A percentile compares a stretch with the other conserved stretches of the same genome.
Evolutionary conservation across 352 stramenopile species (phyloP).

Genomic region (Phytophthora brassicae): DNA sequence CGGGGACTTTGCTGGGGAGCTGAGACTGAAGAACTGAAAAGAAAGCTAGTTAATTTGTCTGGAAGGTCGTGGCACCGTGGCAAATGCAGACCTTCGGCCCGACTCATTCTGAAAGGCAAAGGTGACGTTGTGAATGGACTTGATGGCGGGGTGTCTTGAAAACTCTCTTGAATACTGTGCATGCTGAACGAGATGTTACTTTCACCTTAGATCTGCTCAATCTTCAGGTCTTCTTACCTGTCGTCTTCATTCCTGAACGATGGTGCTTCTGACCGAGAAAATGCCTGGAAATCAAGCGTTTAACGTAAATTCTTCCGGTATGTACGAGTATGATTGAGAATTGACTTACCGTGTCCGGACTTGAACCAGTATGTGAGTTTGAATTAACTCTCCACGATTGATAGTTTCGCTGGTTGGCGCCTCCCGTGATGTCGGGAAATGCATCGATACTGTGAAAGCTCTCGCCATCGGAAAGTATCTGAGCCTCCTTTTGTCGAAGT

Average conservation of each 20-base stretch:
- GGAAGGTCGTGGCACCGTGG: not conserved
- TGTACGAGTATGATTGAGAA: not conserved
- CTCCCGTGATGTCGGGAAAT: not conserved
- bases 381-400: slow-evolving; percentile 12
- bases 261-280: slow-evolving; percentile 1
- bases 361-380: slow-evolving; percentile 1
- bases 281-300: slow-evolving; percentile 7
- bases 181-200: slow-evolving; percentile 10
- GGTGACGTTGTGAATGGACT: slow-evolving; percentile 20
- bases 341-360: slow-evolving; percentile 15
- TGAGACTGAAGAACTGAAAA: slow-evolving; percentile 33
- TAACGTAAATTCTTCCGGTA: not conserved
- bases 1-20: slow-evolving; percentile 9
- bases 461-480: slow-evolving; percentile 1
- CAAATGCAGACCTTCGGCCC: slow-evolving; percentile 27
- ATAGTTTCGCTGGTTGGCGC: slow-evolving; percentile 1
- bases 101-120: slow-evolving; percentile 37
- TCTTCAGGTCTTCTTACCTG: slow-evolving; percentile 13
- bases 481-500: not conserved
- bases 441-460: not conserved
- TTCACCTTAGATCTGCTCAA: not conserved
- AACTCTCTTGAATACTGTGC: slow-evolving; percentile 1
- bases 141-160: not conserved
- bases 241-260: not conserved
- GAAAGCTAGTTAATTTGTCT: not conserved